Base-by-base conservation (phyloP, 2,329 filamentous ascomycete genomes). In the Aphanocladium album region DNA sequence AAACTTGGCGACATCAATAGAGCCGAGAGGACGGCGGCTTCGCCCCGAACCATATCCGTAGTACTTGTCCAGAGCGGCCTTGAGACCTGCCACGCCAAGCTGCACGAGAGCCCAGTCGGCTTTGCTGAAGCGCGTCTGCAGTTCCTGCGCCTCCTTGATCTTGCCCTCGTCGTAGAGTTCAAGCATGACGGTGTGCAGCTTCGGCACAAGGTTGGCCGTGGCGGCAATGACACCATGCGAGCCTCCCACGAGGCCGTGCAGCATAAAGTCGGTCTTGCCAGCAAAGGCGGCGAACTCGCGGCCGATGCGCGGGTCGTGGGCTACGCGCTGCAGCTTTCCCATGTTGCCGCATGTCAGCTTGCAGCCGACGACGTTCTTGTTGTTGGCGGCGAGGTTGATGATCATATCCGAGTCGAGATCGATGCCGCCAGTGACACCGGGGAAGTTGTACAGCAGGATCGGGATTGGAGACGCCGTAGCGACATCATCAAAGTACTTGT, bases 311-410 rank as follows among this genome's bases (percentile, higher is more conserved):
- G 70, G 49, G 33, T 73, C 80, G 60, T 83, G 71, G 62, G 70
- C 83, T 67, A 79, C 77, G 71, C 73, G 72, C 23, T 77, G 76
- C 46, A 87, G 77, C 70, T 88, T 88, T 45, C 85, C 85, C 46
- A 84, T 87, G 71, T 88, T 88, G 16, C 84, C 85, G 65, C 83
- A 87, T 9, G 85, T 87, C 55, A 88, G 75, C 72, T 89, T 88
- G 68, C 83, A 83, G 45, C 86, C 86, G 49, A 84, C 80, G 57
- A 89, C 83, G 68, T 87, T 88, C 56, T 80, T 75, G 62, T 77
- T 70, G 66, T 78, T 76, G 64, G 14, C 54, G 17, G 83, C 77
- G 39, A 88, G 76, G 62, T 78, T 74, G 57, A 82, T 76, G 68
- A 88, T 81, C 49, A 75, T 72, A 67, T 88, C 85, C 1, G 84